These are phyloP conservation scores for Rhizopus delemar DNA, from an alignment of 371 early-diverging fungal genomes.

Conservation along the genomic window DNA sequence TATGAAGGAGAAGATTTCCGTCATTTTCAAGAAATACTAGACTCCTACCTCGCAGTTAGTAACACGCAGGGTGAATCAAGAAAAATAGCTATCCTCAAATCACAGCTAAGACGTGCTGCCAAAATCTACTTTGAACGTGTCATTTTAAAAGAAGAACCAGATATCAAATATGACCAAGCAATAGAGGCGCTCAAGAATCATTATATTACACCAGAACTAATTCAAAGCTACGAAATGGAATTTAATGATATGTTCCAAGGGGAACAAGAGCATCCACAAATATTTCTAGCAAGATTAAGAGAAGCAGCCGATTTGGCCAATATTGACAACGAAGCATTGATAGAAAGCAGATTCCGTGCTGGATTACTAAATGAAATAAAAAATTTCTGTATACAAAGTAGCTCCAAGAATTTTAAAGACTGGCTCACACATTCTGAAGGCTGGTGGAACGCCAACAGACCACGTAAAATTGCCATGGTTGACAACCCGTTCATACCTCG, in stretches of 20 bases:
- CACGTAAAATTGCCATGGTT: background rate
- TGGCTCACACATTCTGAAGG: background rate
- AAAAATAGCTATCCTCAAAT: too few relatives aligned
- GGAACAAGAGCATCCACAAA: conserved; percentile 13
- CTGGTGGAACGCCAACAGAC: conserved; percentile 7
- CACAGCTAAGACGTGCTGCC: too few relatives aligned
- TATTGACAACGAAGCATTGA: background rate
- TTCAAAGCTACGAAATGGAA: conserved; percentile 6
- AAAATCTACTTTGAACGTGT: too few relatives aligned
- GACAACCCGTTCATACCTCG: conserved; percentile 5
- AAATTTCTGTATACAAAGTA: background rate
- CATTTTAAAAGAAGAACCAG: too few relatives aligned
- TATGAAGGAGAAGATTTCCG: too few relatives aligned
- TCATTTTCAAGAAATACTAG: too few relatives aligned
- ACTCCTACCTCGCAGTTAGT: too few relatives aligned
- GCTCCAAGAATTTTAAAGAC: conserved; percentile 1
- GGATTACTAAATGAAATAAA: conserved; percentile 10
- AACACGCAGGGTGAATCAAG: too few relatives aligned
- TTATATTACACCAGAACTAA: conserved; percentile 4
- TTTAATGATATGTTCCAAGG: conserved; percentile 15
- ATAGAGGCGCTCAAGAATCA: conserved; percentile 1
- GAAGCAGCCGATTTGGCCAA: conserved; percentile 12
- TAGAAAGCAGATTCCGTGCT: conserved; percentile 7
- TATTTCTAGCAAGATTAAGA: conserved; percentile 5
- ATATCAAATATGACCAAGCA: too few relatives aligned